Evolutionary conservation across 345 rosid genomes (phyloP).

Genomic region (Jatropha curcas): DNA sequence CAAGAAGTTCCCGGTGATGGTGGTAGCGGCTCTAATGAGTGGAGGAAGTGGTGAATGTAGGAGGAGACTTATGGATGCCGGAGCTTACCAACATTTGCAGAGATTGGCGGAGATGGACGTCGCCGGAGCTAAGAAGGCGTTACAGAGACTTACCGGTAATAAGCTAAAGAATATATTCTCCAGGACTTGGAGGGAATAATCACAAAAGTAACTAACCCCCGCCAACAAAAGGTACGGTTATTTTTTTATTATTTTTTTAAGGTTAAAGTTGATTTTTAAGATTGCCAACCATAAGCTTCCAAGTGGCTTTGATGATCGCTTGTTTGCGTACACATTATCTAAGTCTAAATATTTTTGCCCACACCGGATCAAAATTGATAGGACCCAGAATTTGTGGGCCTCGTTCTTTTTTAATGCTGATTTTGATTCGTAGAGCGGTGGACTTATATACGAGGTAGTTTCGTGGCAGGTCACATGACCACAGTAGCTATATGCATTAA

Average conservation of each 20-base stretch:
- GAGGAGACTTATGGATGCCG: constrained; percentile 52
- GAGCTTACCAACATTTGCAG: constrained; percentile 60
- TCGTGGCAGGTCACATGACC: background rate
- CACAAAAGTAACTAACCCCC: constrained; percentile 37
- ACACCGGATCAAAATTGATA: background rate
- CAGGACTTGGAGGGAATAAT: constrained; percentile 68
- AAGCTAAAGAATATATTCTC: constrained; percentile 60
- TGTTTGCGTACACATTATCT: background rate
- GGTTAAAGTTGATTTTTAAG: too few relatives aligned
- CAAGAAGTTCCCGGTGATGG: constrained; percentile 64
- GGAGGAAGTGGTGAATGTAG: constrained; percentile 54
- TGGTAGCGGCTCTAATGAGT: constrained; percentile 44
- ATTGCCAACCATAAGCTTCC: background rate
- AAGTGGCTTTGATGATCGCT: background rate
- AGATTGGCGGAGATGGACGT: constrained; percentile 59
- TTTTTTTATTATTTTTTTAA: background rate
- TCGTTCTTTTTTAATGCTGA: too few relatives aligned
- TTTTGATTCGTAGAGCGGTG: too few relatives aligned
- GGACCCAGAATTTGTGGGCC: background rate
- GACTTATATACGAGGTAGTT: background rate
- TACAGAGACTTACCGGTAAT: constrained; percentile 63
- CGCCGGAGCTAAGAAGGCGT: constrained; percentile 61
- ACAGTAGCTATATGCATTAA: background rate
- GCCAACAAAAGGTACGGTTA: constrained; percentile 37
- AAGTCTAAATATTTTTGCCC: background rate